phyloP scores from a whole-genome alignment of 2,329 filamentous ascomycete genomes.

The Xenoacremonium recifei region DNA sequence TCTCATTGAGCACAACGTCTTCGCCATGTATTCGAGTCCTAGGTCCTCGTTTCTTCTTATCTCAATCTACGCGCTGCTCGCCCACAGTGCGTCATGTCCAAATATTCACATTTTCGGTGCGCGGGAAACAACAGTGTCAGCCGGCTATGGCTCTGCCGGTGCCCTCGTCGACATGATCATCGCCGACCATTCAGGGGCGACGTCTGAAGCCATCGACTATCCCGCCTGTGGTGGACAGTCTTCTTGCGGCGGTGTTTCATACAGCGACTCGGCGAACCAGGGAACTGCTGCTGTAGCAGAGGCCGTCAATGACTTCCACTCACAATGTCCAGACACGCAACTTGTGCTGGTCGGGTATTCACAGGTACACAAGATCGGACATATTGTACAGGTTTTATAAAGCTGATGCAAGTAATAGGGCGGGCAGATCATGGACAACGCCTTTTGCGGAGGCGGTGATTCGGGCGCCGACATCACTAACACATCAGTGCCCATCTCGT shows the following conservation, averaged over 20 bases:
- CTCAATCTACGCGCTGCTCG: constrained; percentile 1
- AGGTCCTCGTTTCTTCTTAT: neutral
- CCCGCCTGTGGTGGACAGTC: constrained; percentile 63
- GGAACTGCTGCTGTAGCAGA: constrained; percentile 58
- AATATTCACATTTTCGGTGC: constrained; percentile 45
- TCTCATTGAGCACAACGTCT: no score
- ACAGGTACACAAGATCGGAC: constrained; percentile 40
- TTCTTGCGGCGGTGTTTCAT: constrained; percentile 57
- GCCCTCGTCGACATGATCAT: constrained; percentile 51
- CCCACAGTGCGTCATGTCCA: constrained; percentile 32
- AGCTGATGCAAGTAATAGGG: no score
- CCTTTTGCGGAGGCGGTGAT: constrained; percentile 59
- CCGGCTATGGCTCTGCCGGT: constrained; percentile 51
- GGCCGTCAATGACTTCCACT: constrained; percentile 58
- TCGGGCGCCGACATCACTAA: constrained; percentile 42
- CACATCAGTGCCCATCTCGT: constrained; percentile 41
- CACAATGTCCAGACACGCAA: constrained; percentile 54
- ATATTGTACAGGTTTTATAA: neutral
- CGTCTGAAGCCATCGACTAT: constrained; percentile 54
- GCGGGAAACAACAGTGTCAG: constrained; percentile 47
- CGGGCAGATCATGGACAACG: constrained; percentile 63
- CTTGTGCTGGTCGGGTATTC: constrained; percentile 63
- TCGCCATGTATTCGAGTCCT: neutral
- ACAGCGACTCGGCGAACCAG: constrained; percentile 56
- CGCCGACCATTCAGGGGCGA: constrained; percentile 47